A percentile compares a stretch with the other conserved stretches of the same genome.
Evolutionary conservation across 176 grass and related monocot genomes (phyloP).

Genomic region (Rhynchospora breviuscula): DNA sequence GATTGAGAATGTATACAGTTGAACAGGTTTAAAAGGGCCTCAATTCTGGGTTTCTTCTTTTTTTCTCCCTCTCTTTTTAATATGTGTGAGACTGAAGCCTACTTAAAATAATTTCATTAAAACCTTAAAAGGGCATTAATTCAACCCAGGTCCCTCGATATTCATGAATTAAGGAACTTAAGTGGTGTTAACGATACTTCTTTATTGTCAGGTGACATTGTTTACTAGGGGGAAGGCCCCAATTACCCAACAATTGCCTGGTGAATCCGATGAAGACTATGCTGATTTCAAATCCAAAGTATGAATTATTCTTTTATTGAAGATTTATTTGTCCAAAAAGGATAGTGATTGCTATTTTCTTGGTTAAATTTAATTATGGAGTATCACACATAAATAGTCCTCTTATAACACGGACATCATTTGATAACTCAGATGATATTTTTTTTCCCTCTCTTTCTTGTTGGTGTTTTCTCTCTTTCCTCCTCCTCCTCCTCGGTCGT

Average conservation of each 20-base stretch:
- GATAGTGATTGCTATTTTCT: neutral
- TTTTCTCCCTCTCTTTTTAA: neutral
- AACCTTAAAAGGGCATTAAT: neutral
- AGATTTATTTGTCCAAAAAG: neutral
- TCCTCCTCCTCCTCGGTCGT: neutral
- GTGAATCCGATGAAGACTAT: conserved; percentile 79
- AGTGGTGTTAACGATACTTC: neutral
- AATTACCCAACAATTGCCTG: conserved; percentile 80
- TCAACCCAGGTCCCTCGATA: neutral
- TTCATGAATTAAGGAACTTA: conserved; percentile 3
- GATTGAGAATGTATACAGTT: neutral
- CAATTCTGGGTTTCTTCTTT: neutral
- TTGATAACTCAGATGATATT: too few relatives aligned
- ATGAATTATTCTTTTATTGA: conserved; percentile 7
- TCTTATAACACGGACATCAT: neutral
- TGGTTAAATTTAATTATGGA: neutral
- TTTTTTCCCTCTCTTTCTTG: neutral
- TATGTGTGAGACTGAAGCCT: too few relatives aligned
- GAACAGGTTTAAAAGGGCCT: neutral
- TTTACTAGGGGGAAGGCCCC: conserved; percentile 96
- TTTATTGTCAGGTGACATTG: conserved; percentile 63
- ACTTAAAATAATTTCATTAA: neutral
- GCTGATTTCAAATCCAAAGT: conserved; percentile 79
- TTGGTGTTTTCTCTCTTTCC: neutral
- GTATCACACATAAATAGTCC: neutral